Evolutionary conservation across 1,284 basidiomycete genomes (phyloP), one percentile per base, ranked within the genome.

Genomic region (Leccinum cinnamomeum): DNA sequence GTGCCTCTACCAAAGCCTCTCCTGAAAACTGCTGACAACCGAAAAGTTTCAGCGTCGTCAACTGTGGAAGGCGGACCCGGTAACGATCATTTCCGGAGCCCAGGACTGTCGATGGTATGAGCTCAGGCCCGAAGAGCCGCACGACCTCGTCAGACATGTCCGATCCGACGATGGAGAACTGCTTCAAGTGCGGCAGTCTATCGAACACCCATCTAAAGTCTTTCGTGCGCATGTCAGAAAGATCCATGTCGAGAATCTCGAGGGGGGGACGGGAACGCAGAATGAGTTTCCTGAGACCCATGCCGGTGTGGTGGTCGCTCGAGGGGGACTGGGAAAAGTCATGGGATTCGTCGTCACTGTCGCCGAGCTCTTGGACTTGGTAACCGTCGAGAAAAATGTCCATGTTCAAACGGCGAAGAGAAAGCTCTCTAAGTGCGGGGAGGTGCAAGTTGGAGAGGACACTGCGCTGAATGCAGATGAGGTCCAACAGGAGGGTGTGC

Each of bases 81-180:
- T 58, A 67, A 14, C 44, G 58, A 62, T 62, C 55, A 54, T 58
- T 46, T 25, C 39, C 41, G 62, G 55, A 51, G 56, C 65, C 60
- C 48, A 60, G 33, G 23, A 25, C 18, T 2, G 62, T 18, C 28
- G 25, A 18, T 54, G 53, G n/a, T 3, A 66, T 35, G 46, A 57
- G 54, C 55, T 68, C 61, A 10, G 85, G 86, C 57, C 77, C 79
- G 39, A 91, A 76, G 64, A 89, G 76, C 30, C 73, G 73, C 44
- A 91, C 78, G 62, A 91, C 90, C 53, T 78, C 83, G 75, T 91
- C 81, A 30, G 87, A 88, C 89, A 91, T 89, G 72, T 91, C 90
- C 8, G 87, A 90, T 18, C 87, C 90, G 63, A 87, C 84, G 68
- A 91, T 90, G 58, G 81, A 79, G 71, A 91, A 91, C 58, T 84